These are phyloP conservation scores for Cryptomeria japonica DNA, from an alignment of 75 land plant species.

Conservation along the genomic window DNA sequence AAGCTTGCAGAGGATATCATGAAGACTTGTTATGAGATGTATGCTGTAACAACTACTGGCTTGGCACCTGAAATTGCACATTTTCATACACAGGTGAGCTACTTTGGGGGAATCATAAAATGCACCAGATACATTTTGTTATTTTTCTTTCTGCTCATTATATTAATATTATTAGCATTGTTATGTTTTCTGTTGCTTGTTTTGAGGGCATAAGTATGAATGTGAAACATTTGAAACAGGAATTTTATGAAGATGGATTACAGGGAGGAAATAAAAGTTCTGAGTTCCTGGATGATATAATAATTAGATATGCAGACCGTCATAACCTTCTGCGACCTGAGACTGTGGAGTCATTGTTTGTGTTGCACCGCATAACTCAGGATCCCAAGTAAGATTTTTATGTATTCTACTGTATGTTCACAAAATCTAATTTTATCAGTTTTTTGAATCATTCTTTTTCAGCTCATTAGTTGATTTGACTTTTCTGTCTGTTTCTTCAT, in stretches of 20 bases:
- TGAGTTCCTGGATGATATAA: conserved; percentile 72
- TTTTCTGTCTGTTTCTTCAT: background rate
- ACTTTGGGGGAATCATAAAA: background rate
- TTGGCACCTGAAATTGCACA: conserved; percentile 97
- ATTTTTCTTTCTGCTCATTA: background rate
- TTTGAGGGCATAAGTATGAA: background rate
- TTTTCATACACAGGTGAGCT: conserved; percentile 78
- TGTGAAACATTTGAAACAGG: conserved; percentile 35
- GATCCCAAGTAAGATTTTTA: conserved; percentile 68
- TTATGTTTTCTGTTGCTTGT: background rate
- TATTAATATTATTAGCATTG: background rate
- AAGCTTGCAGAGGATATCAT: conserved; percentile 91
- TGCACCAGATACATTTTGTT: background rate
- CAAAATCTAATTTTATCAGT: background rate
- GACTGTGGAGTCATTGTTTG: conserved; percentile 95
- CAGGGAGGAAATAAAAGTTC: conserved; percentile 88
- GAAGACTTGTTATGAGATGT: conserved; percentile 96
- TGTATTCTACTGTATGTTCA: conserved; percentile 9
- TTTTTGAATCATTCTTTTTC: background rate
- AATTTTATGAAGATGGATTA: conserved; percentile 47
- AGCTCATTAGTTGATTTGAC: background rate
- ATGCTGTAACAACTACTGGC: conserved; percentile 88
- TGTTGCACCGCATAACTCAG: conserved; percentile 79
- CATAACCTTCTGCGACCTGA: conserved; percentile 98
- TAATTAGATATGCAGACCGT: conserved; percentile 76